Conservation (phyloP, 441 rosid species). For the Pelargonium hybrid region DNA sequence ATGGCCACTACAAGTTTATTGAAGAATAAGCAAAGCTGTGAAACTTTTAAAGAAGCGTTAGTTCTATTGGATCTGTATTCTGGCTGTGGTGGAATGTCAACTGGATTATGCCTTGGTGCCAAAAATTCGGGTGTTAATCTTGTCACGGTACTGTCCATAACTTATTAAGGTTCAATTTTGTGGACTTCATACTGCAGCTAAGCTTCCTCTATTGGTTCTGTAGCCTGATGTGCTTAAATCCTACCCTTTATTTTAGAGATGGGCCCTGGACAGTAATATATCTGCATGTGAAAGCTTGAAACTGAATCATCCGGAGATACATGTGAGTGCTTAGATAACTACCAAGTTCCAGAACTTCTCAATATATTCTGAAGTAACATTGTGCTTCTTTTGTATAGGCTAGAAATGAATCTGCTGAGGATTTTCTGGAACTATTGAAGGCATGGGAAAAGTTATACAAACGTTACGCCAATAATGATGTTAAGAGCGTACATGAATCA, state of each 20-base stretch:
- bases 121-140: slow-evolving; percentile 41
- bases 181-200: slow-evolving; percentile 13
- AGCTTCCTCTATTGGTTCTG: slow-evolving; percentile 16
- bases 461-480: slow-evolving; percentile 31
- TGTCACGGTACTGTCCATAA: slow-evolving; percentile 30
- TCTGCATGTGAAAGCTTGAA: slow-evolving; percentile 49
- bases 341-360: neutral
- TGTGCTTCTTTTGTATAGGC: slow-evolving; percentile 39
- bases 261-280: slow-evolving; percentile 64
- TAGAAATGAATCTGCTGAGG: slow-evolving; percentile 79
- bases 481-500: slow-evolving; percentile 17
- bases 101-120: slow-evolving; percentile 68
- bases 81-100: slow-evolving; percentile 90
- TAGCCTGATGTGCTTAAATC: slow-evolving; percentile 3
- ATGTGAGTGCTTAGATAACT: slow-evolving; percentile 24
- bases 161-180: neutral
- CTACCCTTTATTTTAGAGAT: slow-evolving; percentile 29
- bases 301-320: slow-evolving; percentile 52
- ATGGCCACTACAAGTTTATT: slow-evolving; percentile 11
- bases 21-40: slow-evolving; percentile 11
- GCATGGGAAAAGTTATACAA: slow-evolving; percentile 82
- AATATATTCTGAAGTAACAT: neutral
- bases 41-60: slow-evolving; percentile 20
- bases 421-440: slow-evolving; percentile 74
- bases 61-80: slow-evolving; percentile 56